Percentiles rank a stretch among this genome's conserved stretches.
These are phyloP conservation scores for Dillenia turbinata DNA, from an alignment of 164 flowering plant species.

Conservation along the genomic window DNA sequence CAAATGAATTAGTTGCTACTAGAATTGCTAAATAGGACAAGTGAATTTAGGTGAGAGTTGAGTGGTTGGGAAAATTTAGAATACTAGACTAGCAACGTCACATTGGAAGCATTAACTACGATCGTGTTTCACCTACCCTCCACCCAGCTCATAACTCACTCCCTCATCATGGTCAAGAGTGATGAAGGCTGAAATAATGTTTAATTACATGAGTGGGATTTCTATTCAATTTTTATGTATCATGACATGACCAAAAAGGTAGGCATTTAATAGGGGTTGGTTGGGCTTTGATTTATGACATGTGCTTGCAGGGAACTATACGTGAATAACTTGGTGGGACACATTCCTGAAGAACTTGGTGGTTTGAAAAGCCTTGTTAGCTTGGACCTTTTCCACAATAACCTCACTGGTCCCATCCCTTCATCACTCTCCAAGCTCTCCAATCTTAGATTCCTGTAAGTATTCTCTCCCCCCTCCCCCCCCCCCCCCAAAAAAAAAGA, in stretches of 20 bases:
- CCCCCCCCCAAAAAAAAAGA: too few relatives aligned
- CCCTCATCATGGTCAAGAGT: neutral
- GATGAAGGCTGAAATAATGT: too few relatives aligned
- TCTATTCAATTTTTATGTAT: too few relatives aligned
- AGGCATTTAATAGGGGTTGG: neutral
- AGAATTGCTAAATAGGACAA: too few relatives aligned
- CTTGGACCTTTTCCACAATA: slow-evolving; percentile 71
- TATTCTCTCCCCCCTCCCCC: neutral
- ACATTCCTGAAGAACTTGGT: slow-evolving; percentile 66
- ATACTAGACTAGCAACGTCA: too few relatives aligned
- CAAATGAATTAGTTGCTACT: too few relatives aligned
- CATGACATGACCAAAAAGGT: too few relatives aligned
- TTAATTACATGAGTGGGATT: too few relatives aligned
- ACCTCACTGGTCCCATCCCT: slow-evolving; percentile 72
- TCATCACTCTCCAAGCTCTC: slow-evolving; percentile 54
- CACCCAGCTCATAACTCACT: neutral
- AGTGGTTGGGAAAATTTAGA: too few relatives aligned
- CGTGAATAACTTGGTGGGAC: slow-evolving; percentile 61
- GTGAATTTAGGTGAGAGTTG: too few relatives aligned
- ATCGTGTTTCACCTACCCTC: too few relatives aligned
- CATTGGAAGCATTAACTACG: too few relatives aligned
- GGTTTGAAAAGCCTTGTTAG: slow-evolving; percentile 55
- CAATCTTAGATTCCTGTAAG: slow-evolving; percentile 62
- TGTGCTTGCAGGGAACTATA: slow-evolving; percentile 55
- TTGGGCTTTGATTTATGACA: neutral